Conservation (phyloP, 2,329 filamentous ascomycete species). For the Chrysoporthe deuterocubensis region DNA sequence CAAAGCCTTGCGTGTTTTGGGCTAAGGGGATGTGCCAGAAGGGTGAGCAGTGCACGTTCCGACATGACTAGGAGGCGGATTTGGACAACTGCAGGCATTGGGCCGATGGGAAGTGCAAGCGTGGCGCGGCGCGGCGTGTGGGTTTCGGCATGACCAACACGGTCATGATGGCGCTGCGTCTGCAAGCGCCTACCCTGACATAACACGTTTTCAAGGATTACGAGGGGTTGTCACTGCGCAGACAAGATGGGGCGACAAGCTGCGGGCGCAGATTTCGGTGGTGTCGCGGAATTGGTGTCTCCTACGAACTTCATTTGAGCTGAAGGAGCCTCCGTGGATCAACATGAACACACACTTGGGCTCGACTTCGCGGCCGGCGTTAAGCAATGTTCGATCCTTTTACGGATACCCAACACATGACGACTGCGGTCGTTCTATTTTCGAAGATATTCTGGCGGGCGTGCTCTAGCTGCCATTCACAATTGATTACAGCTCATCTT, state of each 20-base stretch:
- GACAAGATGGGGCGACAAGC: background rate
- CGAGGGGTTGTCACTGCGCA: background rate
- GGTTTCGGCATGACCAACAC: background rate
- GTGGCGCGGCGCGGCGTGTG: background rate
- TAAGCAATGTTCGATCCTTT: background rate
- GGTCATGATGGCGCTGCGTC: background rate
- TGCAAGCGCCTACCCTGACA: background rate
- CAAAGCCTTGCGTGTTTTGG: slow-evolving; percentile 72
- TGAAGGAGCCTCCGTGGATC: background rate
- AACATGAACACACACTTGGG: background rate
- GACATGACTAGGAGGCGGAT: slow-evolving; percentile 58
- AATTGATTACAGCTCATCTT: background rate
- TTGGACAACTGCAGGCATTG: slow-evolving; percentile 40
- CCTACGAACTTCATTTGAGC: background rate
- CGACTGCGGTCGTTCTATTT: background rate
- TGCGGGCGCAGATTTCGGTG: background rate
- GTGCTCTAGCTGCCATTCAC: background rate
- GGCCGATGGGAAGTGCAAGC: background rate
- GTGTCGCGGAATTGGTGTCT: background rate
- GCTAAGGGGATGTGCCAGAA: slow-evolving; percentile 73
- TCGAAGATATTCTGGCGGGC: background rate
- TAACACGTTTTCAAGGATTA: background rate
- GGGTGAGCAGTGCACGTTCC: slow-evolving; percentile 74
- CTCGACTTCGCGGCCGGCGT: background rate
- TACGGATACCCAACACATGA: background rate